These are phyloP conservation scores for Saccharomyces pastorianus DNA, from an alignment of 1,139 yeast species.

Conservation along the genomic window DNA sequence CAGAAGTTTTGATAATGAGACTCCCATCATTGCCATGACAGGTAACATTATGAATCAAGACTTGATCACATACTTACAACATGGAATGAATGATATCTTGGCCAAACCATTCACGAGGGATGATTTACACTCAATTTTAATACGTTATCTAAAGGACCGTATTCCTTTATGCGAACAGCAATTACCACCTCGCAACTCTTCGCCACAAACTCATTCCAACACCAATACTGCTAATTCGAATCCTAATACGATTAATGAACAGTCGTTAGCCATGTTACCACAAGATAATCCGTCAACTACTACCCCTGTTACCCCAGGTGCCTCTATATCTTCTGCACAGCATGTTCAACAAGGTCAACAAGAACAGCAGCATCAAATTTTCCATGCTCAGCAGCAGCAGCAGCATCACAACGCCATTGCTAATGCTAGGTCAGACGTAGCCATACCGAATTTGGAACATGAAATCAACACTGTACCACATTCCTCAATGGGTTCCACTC, in stretches of 20 bases:
- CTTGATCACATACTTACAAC: conserved; percentile 68
- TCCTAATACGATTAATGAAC: conserved; percentile 1
- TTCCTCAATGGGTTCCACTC: neutral
- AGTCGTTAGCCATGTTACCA: neutral
- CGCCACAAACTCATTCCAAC: neutral
- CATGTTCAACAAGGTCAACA: conserved; percentile 1
- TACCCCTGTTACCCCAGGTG: neutral
- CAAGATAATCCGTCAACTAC: neutral
- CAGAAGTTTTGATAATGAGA: conserved; percentile 68
- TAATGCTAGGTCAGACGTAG: neutral
- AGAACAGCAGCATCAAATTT: neutral
- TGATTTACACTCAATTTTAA: conserved; percentile 65
- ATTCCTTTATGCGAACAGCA: conserved; percentile 32
- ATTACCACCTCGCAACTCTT: conserved; percentile 5
- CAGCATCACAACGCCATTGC: conserved; percentile 1
- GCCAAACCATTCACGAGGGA: conserved; percentile 90
- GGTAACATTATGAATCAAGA: conserved; percentile 79
- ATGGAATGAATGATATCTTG: conserved; percentile 85
- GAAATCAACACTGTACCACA: neutral
- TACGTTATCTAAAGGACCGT: conserved; percentile 49
- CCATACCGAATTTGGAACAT: neutral
- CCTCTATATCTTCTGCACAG: neutral
- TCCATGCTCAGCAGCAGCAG: conserved; percentile 4
- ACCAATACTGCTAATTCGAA: conserved; percentile 3
- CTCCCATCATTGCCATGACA: conserved; percentile 93